Base-by-base conservation (phyloP, 306 rosid genomes). In the Corylus americana region DNA sequence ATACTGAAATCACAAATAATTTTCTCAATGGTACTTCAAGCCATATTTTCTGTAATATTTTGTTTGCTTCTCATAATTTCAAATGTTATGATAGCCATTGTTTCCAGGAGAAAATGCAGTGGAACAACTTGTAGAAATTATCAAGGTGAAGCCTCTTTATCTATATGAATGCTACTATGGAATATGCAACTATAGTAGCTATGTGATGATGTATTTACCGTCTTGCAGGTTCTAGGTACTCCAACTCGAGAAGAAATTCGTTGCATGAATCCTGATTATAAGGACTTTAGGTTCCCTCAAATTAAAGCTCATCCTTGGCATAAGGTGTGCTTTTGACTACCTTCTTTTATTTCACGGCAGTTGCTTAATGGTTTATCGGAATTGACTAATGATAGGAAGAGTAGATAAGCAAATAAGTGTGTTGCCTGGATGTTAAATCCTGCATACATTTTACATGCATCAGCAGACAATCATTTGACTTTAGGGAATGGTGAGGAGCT, bases 301-400 rank as follows among this genome's bases (percentile, higher is more conserved):
- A 81, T 94, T 44, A 94, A 94, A 88, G 98, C 97, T 69, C 97
- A 94, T 80, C 98, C 98, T 74, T 94, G 98, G 98, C 97, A 95
- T 80, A 95, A 95, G 98, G 98, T 92, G 86, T 83, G 78, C 54
- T 55, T 18, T 68, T n/a, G n/a, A 45, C 68, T 73, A 29, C 68
- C 11, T 55, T 71, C 11, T 49, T 57, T 31, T 75, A 64, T 54
- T 11, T 51, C 50, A 50, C 20, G 78, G 42, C 18, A 50, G 48
- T 48, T 66, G 42, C 14, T 16, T 14, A 16, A 20, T 57, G 70
- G 71, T 35, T 75, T 72, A 64, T 10, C 25, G 1, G 18, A 5
- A 62, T 31, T 13, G 62, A 55, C n/a, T 55, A n/a, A 55, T 42
- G 7, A 55, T 22, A 55, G 35, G 4, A 9, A 22, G 71, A 66